These are phyloP conservation scores for Aspergillus nanangensis DNA, from an alignment of 495 filamentous ascomycete species.

Conservation along the genomic window DNA sequence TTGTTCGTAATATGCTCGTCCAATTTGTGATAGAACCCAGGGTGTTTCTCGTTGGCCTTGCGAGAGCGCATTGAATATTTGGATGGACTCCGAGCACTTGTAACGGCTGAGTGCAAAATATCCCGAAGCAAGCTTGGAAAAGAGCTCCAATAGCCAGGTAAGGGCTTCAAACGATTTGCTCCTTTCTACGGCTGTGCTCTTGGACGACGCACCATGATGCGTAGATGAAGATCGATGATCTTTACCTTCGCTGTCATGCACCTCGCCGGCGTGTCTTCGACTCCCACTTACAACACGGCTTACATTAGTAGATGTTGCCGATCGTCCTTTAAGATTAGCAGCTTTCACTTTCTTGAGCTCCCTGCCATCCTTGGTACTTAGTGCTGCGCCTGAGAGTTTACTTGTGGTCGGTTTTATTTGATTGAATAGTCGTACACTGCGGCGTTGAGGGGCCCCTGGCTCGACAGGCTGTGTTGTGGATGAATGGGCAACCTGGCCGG, in stretches of 20 bases:
- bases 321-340: slow-evolving; percentile 53
- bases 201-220: slow-evolving; percentile 23
- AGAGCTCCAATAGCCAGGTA: slow-evolving; percentile 72
- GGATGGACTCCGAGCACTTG: slow-evolving; percentile 69
- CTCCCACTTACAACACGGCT: slow-evolving; percentile 87
- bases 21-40: slow-evolving; percentile 90
- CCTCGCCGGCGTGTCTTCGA: slow-evolving; percentile 54
- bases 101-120: slow-evolving; percentile 75
- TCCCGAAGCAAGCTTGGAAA: slow-evolving; percentile 75
- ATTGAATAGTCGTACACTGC: slow-evolving; percentile 76
- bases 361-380: slow-evolving; percentile 55
- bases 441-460: slow-evolving; percentile 65
- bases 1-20: slow-evolving; percentile 84
- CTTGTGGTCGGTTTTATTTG: slow-evolving; percentile 60
- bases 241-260: slow-evolving; percentile 63
- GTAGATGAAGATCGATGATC: slow-evolving; percentile 35
- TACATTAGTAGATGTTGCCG: slow-evolving; percentile 55
- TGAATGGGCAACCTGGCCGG: slow-evolving; percentile 69
- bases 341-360: slow-evolving; percentile 77
- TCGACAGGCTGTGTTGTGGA: slow-evolving; percentile 49
- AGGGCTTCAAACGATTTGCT: slow-evolving; percentile 72
- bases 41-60: slow-evolving; percentile 81
- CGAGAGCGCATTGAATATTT: slow-evolving; percentile 63
- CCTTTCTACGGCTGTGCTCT: slow-evolving; percentile 26
- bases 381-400: slow-evolving; percentile 45